Base-by-base conservation (phyloP, 371 early-diverging fungal genomes). In the Circinella umbellata region DNA sequence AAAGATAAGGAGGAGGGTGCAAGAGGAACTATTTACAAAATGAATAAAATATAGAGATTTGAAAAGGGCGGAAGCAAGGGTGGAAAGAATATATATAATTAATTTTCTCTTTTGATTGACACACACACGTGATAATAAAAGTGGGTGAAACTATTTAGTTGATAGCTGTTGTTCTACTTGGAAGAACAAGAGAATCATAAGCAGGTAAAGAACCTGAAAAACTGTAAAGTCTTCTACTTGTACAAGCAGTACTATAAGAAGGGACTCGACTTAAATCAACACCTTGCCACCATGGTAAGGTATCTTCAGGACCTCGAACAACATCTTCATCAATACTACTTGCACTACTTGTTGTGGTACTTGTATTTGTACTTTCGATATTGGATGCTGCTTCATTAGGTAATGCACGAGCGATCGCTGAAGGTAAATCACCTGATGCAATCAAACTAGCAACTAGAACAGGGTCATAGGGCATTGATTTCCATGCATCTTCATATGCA, bases 341-440 rank as follows among this genome's bases (percentile, higher is more conserved):
- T n/a, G 34, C 55, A 39, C 53, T 53, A 18, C 67, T 69, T 17
- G 46, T 64, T 17, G 62, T 27, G 4, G 51, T 15, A 48, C 61
- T 61, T 34, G 37, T 57, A 34, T 87, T 91, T 3, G 87, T 82
- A 63, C 90, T 90, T 76, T 94, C 94, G 17, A 90, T 91, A 9
- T 91, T 92, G 20, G 88, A 92, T 9, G 98, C 95, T 4, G 91
- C 88, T 55, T 92, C 79, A 74, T 95, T 96, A 35, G 92, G 88
- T 54, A 96, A 93, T 62, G 95, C 93, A 85, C 76, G 69, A 0
- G 80, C 81, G 1, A 81, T 62, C 4, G 84, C 79, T 8, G 77
- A 77, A 8, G 83, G 83, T 47, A 80, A 55, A 39, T 71, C 70
- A 1, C 83, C 83, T 37, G 75, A 63, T 3, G 71, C 75, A 36